These are phyloP conservation scores for Cytospora paraplurivora DNA, from an alignment of 2,329 filamentous ascomycete species.

Conservation along the genomic window DNA sequence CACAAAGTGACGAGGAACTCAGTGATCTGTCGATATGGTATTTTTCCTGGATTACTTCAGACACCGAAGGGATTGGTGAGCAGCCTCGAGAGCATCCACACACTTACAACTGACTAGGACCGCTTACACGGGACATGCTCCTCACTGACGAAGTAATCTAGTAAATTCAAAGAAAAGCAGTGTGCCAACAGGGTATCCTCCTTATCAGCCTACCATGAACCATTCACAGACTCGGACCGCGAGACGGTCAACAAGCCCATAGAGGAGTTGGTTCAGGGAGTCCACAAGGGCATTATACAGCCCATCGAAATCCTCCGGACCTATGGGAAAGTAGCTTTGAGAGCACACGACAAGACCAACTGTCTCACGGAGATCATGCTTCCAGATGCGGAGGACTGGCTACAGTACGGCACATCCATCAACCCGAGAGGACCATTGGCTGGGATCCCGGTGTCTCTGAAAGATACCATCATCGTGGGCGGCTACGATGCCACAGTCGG, in stretches of 20 bases:
- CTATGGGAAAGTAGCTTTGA: conserved; percentile 84
- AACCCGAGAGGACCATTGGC: conserved; percentile 82
- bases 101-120: conserved; percentile 7
- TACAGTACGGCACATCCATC: conserved; percentile 50
- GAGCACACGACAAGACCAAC: conserved; percentile 84
- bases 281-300: conserved; percentile 67
- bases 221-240: conserved; percentile 66
- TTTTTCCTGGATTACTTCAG: conserved; percentile 62
- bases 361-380: conserved; percentile 88
- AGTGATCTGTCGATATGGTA: conserved; percentile 38
- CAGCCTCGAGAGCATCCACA: background rate
- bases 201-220: conserved; percentile 66
- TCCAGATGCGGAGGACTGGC: conserved; percentile 74
- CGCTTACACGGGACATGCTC: conserved; percentile 9
- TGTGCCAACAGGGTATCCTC: conserved; percentile 68
- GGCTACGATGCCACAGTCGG: conserved; percentile 84
- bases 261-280: conserved; percentile 73
- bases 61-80: conserved; percentile 72
- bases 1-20: background rate
- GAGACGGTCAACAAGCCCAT: conserved; percentile 73
- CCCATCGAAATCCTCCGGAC: conserved; percentile 77
- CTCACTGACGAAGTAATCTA: conserved; percentile 47
- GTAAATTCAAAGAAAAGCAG: conserved; percentile 78
- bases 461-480: conserved; percentile 76
- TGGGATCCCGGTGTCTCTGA: conserved; percentile 83